Percentiles rank a stretch among this genome's conserved stretches.
Conservation (phyloP, 257 asterid species). For the Capsicum chinense region DNA sequence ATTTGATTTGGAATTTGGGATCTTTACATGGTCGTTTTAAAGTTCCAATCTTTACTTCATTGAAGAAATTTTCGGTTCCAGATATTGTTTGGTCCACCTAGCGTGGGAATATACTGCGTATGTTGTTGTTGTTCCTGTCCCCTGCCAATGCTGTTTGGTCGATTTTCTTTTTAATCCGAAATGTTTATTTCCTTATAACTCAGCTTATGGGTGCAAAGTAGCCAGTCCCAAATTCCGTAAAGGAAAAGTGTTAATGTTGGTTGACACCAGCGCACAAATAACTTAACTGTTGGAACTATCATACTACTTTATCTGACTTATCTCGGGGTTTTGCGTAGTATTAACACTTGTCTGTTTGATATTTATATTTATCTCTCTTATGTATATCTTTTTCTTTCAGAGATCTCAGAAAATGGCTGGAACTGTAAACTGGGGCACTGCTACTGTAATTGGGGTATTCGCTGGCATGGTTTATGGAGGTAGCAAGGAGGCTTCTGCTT, state of each 20-base stretch:
- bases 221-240: not conserved
- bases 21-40: not conserved
- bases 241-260: not conserved
- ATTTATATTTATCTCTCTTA: not conserved
- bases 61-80: not conserved
- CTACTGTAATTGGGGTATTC: slow-evolving; percentile 82
- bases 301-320: not conserved
- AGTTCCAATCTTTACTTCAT: not conserved
- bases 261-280: not conserved
- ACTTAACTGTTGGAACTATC: not conserved
- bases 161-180: not conserved
- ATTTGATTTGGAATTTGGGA: not conserved
- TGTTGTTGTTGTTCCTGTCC: not conserved
- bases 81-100: not conserved
- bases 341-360: not conserved
- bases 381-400: slow-evolving; percentile 39
- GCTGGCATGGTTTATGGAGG: slow-evolving; percentile 97
- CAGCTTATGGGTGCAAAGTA: not conserved
- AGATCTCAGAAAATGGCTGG: slow-evolving; percentile 63
- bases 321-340: not conserved
- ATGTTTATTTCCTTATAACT: not conserved
- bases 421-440: slow-evolving; percentile 88
- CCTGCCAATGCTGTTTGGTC: not conserved
- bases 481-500: slow-evolving; percentile 97
- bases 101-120: not conserved